Evolutionary conservation across 495 filamentous ascomycete genomes (phyloP), one percentile per base, ranked within the genome.

Genomic region (Symbiotaphrina buchneri): DNA sequence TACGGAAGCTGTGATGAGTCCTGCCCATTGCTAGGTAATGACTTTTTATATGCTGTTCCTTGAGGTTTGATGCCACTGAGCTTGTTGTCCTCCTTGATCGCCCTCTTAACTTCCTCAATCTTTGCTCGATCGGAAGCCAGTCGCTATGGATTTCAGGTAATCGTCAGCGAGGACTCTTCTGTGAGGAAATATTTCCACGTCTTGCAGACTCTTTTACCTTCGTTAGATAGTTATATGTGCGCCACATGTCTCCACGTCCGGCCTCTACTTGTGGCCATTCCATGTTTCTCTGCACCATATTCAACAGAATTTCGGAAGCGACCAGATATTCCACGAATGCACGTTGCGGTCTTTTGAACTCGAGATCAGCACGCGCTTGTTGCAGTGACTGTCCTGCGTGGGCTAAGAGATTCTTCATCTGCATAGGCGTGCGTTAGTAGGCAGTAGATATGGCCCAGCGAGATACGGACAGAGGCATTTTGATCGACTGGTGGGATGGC

Each of bases 311-410:
- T 28, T 78, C 71, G 27, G 61, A 78, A 16, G 84, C 74, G 24
- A 71, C 65, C 30, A 94, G 59, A 48, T 78, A 95, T 28, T 92
- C 78, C 17, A 71, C 56, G 39, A 72, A 79, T 29, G 71, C 71
- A 20, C 46, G 52, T 38, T 79, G 71, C n/a, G 58, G 53, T 34
- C 58, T 43, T 11, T 61, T 51, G 26, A 71, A 67, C 21, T 65
- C 56, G 27, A 59, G 44, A 24, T 48, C 46, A 8, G 58, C 59
- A 16, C 54, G 56, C 8, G 68, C 65, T 43, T 63, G 56, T 25
- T 51, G 53, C 22, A 66, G 49, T 20, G 48, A 52, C 2, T 38
- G 31, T 30, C 71, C 63, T 29, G 59, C 68, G 14, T 41, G 37
- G 24, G 55, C 48, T 15, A 74, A 49, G 7, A 69, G 36, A 23